Conservation (phyloP, 2,329 filamentous ascomycete species). For the Neonectria sp. region DNA sequence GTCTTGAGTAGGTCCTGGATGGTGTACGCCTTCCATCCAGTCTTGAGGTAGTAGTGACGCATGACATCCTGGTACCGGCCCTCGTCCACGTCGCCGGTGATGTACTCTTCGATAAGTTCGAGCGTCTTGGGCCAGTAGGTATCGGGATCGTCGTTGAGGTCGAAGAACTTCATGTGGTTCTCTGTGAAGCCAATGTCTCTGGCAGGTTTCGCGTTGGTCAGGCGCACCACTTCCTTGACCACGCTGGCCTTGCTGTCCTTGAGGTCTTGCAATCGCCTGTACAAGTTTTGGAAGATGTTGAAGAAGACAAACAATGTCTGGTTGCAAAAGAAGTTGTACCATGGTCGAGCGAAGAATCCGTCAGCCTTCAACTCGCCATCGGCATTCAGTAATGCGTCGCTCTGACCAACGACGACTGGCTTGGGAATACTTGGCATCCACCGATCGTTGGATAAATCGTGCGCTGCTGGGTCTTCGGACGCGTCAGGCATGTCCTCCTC, state of each 20-base stretch:
- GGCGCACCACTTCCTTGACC: constrained; percentile 79
- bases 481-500: constrained; percentile 82
- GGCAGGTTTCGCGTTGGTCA: constrained; percentile 84
- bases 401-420: constrained; percentile 66
- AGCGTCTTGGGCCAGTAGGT: constrained; percentile 91
- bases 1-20: constrained; percentile 90
- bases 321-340: constrained; percentile 94
- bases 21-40: constrained; percentile 94
- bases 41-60: constrained; percentile 90
- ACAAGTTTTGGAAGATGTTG: constrained; percentile 92
- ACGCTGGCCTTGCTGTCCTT: constrained; percentile 85
- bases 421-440: constrained; percentile 76
- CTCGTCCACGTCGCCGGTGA: constrained; percentile 87
- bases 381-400: constrained; percentile 69
- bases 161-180: constrained; percentile 85
- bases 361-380: constrained; percentile 80
- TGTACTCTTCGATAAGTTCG: constrained; percentile 87
- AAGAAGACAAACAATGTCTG: constrained; percentile 95
- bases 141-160: constrained; percentile 69
- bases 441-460: constrained; percentile 76
- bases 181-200: constrained; percentile 87
- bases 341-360: constrained; percentile 83
- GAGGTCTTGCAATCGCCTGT: constrained; percentile 85
- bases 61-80: constrained; percentile 90
- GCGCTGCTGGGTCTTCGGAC: constrained; percentile 68